These are phyloP conservation scores for Pyrenochaeta sp. DNA, from an alignment of 2,329 filamentous ascomycete species.

Conservation along the genomic window DNA sequence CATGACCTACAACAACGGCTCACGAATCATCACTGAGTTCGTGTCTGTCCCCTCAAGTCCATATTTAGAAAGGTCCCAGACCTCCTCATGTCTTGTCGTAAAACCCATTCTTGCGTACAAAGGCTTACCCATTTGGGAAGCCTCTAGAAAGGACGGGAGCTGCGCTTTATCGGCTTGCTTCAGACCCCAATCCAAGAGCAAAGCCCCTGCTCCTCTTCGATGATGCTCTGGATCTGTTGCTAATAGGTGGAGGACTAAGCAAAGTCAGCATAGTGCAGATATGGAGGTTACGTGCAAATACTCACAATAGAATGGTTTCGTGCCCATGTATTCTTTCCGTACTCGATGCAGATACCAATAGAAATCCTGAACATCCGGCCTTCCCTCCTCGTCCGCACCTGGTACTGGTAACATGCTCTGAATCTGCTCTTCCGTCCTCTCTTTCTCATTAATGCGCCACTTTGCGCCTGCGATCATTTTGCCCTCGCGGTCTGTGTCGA, in stretches of 20 bases:
- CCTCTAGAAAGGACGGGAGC: conserved; percentile 53
- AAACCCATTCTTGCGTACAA: conserved; percentile 50
- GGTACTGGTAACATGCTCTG: conserved; percentile 36
- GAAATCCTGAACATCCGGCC: conserved; percentile 36
- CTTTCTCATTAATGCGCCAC: conserved; percentile 45
- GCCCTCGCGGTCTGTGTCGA: conserved; percentile 41
- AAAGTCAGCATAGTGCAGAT: conserved; percentile 1
- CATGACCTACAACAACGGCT: conserved; percentile 8
- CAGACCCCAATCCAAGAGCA: conserved; percentile 51
- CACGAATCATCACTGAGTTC: conserved; percentile 42
- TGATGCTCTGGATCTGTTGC: conserved; percentile 50
- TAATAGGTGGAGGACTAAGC: conserved; percentile 39
- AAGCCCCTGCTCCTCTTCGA: conserved; percentile 50
- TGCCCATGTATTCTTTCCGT: conserved; percentile 42
- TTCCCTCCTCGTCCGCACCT: conserved; percentile 31
- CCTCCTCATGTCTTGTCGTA: conserved; percentile 20
- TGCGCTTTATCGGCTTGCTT: conserved; percentile 50
- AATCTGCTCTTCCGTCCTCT: conserved; percentile 42
- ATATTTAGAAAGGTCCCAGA: conserved; percentile 39
- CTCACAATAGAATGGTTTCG: conserved; percentile 45
- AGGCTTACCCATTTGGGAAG: conserved; percentile 48
- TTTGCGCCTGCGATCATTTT: conserved; percentile 46
- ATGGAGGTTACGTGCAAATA: not conserved
- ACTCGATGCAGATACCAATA: conserved; percentile 30
- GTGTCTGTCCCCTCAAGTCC: conserved; percentile 34